Evolutionary conservation across 139 green algal species (phyloP).

Genomic region (Auxenochlorella protothecoides): DNA sequence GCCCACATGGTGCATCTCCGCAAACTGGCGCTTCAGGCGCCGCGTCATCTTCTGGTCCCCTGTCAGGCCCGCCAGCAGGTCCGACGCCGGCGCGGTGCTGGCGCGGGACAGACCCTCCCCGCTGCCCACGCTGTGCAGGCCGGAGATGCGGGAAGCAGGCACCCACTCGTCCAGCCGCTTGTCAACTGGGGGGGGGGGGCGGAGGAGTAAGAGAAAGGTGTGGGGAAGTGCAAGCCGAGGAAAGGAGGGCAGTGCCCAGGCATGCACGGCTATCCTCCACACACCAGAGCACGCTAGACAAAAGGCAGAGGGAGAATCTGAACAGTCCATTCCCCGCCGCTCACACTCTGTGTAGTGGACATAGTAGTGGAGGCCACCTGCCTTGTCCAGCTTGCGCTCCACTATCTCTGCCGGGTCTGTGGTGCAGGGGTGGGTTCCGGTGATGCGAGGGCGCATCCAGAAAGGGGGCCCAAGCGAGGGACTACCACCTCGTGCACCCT

Average conservation of each 20-base stretch:
- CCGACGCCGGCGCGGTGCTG: neutral
- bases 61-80: conserved; percentile 3
- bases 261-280: too few species aligned
- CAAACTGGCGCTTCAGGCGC: conserved; percentile 62
- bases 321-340: conserved; percentile 1
- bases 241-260: neutral
- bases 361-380: conserved; percentile 48
- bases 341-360: conserved; percentile 84
- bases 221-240: neutral
- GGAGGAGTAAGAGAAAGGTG: neutral
- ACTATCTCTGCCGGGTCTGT: conserved; percentile 38
- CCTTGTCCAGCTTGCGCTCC: conserved; percentile 10
- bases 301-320: too few species aligned
- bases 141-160: conserved; percentile 16
- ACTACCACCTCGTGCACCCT: too few species aligned
- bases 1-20: conserved; percentile 60
- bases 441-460: neutral
- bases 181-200: conserved; percentile 38
- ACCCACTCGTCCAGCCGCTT: conserved; percentile 86
- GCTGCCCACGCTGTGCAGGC: neutral
- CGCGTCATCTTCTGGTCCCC: conserved; percentile 71
- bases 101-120: conserved; percentile 1
- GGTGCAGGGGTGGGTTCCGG: neutral
- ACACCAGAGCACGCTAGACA: too few species aligned
- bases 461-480: neutral